Evolutionary conservation across 306 rosid genomes (phyloP).

Genomic region (Vigna mungo): DNA sequence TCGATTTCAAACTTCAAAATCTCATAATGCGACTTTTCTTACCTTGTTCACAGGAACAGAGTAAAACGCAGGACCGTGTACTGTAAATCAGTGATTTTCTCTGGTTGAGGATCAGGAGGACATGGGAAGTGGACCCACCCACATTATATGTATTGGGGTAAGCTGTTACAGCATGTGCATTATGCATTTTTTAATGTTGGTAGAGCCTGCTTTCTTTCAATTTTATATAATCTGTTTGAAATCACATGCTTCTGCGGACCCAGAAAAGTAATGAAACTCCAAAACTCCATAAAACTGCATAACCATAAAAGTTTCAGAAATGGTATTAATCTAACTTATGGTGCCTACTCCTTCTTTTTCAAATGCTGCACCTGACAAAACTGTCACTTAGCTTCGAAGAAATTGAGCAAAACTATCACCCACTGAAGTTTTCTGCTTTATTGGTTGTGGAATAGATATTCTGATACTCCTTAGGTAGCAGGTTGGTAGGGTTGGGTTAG

Average conservation of each 20-base stretch:
- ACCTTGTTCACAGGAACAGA: not conserved
- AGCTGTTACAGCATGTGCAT: not conserved
- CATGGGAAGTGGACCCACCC: slow-evolving; percentile 15
- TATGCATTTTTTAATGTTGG: not conserved
- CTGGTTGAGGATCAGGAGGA: not conserved
- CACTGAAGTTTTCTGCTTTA: not conserved
- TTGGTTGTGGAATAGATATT: not conserved
- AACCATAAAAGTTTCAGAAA: no score
- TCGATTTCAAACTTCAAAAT: not conserved
- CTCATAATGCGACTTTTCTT: not conserved
- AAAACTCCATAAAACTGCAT: not conserved
- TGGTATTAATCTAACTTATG: no score
- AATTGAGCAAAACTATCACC: not conserved
- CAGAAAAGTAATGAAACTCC: not conserved
- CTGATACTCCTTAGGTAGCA: not conserved
- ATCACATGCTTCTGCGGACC: slow-evolving; percentile 10
- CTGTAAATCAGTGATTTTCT: not conserved
- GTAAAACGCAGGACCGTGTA: slow-evolving; percentile 19
- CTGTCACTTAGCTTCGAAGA: not conserved
- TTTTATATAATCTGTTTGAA: not conserved
- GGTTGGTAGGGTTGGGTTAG: not conserved
- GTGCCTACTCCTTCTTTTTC: not conserved
- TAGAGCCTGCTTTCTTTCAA: not conserved
- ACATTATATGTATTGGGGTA: not conserved
- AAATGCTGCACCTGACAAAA: not conserved